Conservation (phyloP, 306 rosid species). For the Inga leiocalycina region DNA sequence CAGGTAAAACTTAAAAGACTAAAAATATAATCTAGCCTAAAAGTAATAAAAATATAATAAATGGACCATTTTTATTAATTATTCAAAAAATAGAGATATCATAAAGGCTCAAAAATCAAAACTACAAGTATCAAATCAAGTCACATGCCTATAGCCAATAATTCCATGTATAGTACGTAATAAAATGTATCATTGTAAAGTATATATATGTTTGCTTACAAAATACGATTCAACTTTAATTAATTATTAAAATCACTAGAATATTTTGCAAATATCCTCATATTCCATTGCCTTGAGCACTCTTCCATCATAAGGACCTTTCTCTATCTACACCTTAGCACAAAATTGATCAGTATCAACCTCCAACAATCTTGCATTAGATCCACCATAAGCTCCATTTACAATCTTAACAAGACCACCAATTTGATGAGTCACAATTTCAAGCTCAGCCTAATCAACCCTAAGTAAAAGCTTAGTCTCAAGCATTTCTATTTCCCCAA, state of each 20-base stretch:
- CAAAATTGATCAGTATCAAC: conserved; percentile 71
- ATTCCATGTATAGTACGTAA: too few relatives aligned
- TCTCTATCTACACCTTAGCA: conserved; percentile 88
- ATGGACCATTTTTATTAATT: too few relatives aligned
- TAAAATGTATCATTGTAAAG: too few relatives aligned
- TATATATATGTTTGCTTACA: background rate
- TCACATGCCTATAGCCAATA: too few relatives aligned
- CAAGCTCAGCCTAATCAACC: conserved; percentile 86
- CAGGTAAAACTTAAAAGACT: too few relatives aligned
- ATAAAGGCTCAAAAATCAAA: too few relatives aligned
- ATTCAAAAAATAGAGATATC: too few relatives aligned
- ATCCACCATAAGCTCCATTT: conserved; percentile 90
- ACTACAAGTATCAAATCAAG: too few relatives aligned
- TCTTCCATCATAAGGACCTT: conserved; percentile 87
- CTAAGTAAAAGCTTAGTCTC: conserved; percentile 84
- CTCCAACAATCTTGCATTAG: conserved; percentile 63
- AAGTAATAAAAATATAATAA: too few relatives aligned
- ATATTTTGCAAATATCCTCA: conserved; percentile 78
- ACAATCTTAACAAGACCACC: conserved; percentile 86
- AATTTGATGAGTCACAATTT: conserved; percentile 86
- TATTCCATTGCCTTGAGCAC: conserved; percentile 80
- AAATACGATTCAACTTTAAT: background rate
- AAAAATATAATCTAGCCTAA: too few relatives aligned
- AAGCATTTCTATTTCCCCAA: conserved; percentile 87
- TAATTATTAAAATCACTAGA: conserved; percentile 30